Percentiles rank a stretch among this genome's conserved stretches.
phyloP scores from a whole-genome alignment of 129 eudicot genomes.

The Centella asiatica region DNA sequence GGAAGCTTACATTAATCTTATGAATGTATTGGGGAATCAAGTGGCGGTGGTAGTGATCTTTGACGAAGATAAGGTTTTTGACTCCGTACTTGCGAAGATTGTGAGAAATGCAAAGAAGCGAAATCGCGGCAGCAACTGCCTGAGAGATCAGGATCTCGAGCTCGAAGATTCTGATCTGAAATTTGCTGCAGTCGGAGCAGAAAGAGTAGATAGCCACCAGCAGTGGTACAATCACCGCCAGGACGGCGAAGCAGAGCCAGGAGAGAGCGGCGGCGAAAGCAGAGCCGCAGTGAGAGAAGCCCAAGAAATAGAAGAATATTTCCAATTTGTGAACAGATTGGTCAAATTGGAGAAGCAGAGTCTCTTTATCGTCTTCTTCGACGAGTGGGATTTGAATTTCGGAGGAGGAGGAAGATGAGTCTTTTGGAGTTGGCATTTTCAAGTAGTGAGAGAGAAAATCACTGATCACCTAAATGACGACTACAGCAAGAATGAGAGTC shows the following conservation, averaged over 20 bases:
- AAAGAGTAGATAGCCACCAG: slow-evolving; percentile 12
- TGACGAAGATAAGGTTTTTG: slow-evolving; percentile 38
- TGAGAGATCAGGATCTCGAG: slow-evolving; percentile 37
- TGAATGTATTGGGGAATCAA: slow-evolving; percentile 25
- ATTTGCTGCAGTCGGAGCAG: slow-evolving; percentile 37
- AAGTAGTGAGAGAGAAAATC: too few species aligned
- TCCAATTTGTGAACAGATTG: slow-evolving; percentile 19
- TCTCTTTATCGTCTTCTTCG: too few species aligned
- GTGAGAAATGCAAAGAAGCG: slow-evolving; percentile 45
- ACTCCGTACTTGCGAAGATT: slow-evolving; percentile 47
- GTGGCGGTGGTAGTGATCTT: slow-evolving; percentile 23
- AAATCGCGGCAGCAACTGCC: slow-evolving; percentile 38
- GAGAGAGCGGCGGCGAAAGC: slow-evolving; percentile 20
- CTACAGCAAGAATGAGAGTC: too few species aligned
- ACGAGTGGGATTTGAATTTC: neutral
- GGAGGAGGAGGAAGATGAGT: neutral
- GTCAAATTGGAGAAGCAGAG: neutral
- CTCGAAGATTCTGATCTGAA: slow-evolving; percentile 39
- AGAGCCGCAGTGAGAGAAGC: slow-evolving; percentile 30
- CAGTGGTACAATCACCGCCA: slow-evolving; percentile 30
- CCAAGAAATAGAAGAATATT: slow-evolving; percentile 26
- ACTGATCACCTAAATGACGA: too few species aligned
- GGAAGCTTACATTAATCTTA: slow-evolving; percentile 34
- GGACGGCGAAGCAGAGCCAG: slow-evolving; percentile 24
- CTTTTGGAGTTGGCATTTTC: too few species aligned